Evolutionary conservation across 1,284 basidiomycete species (phyloP).

Genomic region (Ganoderma boninense): DNA sequence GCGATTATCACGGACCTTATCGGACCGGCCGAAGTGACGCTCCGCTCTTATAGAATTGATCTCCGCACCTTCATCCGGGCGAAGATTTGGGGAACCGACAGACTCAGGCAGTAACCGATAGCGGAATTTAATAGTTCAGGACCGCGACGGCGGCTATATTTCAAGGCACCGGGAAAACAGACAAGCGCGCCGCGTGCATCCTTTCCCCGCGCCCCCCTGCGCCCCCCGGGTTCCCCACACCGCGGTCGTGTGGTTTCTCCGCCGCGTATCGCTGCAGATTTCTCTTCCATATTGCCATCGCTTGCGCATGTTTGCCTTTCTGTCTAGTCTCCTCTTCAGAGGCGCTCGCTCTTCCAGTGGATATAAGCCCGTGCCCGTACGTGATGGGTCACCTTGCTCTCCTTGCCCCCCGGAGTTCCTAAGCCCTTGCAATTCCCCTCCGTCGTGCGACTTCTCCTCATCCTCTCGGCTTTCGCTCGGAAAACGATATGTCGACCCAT

Average conservation of each 20-base stretch:
- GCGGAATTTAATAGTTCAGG: neutral
- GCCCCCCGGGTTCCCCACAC: conserved; percentile 15
- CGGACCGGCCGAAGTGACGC: neutral
- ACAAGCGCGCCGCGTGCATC: neutral
- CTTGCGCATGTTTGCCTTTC: conserved; percentile 4
- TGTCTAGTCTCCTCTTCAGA: conserved; percentile 14
- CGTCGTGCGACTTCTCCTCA: neutral
- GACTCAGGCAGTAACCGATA: neutral
- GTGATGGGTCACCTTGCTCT: conserved; percentile 15
- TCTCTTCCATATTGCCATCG: neutral
- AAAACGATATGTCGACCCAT: conserved; percentile 21
- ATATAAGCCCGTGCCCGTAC: conserved; percentile 34
- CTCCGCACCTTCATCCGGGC: neutral
- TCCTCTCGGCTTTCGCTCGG: neutral
- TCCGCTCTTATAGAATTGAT: neutral
- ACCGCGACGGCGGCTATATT: neutral
- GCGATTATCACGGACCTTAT: neutral
- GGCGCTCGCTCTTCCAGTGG: conserved; percentile 17
- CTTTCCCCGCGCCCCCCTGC: neutral
- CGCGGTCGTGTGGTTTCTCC: conserved; percentile 4
- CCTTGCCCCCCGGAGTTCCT: conserved; percentile 23
- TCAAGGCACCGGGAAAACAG: neutral
- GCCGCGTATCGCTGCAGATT: conserved; percentile 3
- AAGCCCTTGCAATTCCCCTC: conserved; percentile 6
- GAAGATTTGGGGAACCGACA: neutral